Percentiles rank a stretch among this genome's conserved stretches.
Conservation (phyloP, 2,329 filamentous ascomycete genomes). For the Xylaria sp. region DNA sequence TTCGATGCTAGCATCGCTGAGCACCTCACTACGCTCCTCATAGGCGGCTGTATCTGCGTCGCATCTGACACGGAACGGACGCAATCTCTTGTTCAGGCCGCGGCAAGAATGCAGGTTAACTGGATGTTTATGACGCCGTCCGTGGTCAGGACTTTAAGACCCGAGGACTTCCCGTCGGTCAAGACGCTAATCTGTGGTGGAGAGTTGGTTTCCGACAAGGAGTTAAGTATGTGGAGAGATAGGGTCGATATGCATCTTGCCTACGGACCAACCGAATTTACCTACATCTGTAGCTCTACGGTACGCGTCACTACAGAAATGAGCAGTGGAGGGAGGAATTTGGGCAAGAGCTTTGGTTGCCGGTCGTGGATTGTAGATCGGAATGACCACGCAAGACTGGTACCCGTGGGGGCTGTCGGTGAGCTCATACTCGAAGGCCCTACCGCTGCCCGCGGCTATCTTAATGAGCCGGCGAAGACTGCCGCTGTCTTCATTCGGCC, state of each 20-base stretch:
- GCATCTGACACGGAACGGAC: constrained; percentile 35
- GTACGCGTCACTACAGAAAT: not conserved
- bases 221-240: constrained; percentile 39
- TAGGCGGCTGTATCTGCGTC: constrained; percentile 42
- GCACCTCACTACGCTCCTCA: constrained; percentile 37
- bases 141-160: constrained; percentile 34
- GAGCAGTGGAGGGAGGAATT: constrained; percentile 6
- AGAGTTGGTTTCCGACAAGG: constrained; percentile 38
- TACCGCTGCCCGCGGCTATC: constrained; percentile 19
- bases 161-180: constrained; percentile 43
- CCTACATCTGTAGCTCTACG: not conserved
- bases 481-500: constrained; percentile 17
- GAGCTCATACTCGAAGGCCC: constrained; percentile 33
- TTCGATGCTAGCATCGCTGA: constrained; percentile 42
- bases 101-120: constrained; percentile 37
- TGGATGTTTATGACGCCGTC: constrained; percentile 43
- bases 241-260: constrained; percentile 39
- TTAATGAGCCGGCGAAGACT: constrained; percentile 19
- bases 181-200: constrained; percentile 44
- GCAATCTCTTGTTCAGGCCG: constrained; percentile 32
- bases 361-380: constrained; percentile 28
- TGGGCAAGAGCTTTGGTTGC: constrained; percentile 8
- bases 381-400: constrained; percentile 10
- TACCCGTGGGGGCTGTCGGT: constrained; percentile 20
- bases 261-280: constrained; percentile 43